Evolutionary conservation across 148 eudicot species (phyloP).

Genomic region (Amaranthus hypochondriacus): DNA sequence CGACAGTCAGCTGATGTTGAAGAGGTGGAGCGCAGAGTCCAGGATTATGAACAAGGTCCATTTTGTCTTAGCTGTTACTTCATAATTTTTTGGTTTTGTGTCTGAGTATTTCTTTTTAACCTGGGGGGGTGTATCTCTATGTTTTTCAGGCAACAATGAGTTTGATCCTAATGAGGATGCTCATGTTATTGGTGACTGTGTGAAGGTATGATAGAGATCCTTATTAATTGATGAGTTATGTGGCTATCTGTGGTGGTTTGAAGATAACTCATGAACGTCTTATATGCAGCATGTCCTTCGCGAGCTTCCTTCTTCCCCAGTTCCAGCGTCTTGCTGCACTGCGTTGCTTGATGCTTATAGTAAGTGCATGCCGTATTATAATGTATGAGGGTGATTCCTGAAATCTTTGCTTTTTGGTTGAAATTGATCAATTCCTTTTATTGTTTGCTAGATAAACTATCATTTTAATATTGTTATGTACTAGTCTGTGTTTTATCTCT

Average conservation of each 20-base stretch:
- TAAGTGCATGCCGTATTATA: conserved; percentile 39
- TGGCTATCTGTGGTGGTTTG: conserved; percentile 1
- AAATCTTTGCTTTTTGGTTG: neutral
- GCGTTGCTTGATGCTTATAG: conserved; percentile 94
- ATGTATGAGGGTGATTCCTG: neutral
- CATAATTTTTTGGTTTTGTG: conserved; percentile 4
- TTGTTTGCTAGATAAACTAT: neutral
- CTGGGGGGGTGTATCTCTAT: conserved; percentile 3
- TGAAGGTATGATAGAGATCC: conserved; percentile 53
- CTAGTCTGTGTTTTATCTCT: neutral
- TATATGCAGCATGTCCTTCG: conserved; percentile 89
- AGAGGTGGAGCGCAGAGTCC: conserved; percentile 96
- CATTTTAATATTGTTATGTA: neutral
- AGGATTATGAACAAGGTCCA: conserved; percentile 92
- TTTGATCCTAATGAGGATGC: conserved; percentile 92
- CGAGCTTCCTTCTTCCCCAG: conserved; percentile 98
- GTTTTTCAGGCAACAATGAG: conserved; percentile 73
- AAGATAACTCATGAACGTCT: conserved; percentile 14
- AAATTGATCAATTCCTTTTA: neutral
- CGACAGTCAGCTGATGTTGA: conserved; percentile 96
- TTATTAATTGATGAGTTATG: conserved; percentile 1
- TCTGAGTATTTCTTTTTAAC: conserved; percentile 10
- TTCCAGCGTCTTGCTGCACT: conserved; percentile 98
- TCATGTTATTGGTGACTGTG: conserved; percentile 97
- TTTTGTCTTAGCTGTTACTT: neutral